These are phyloP conservation scores for Clarkia xantiana DNA, from an alignment of 345 rosid species.

Conservation along the genomic window DNA sequence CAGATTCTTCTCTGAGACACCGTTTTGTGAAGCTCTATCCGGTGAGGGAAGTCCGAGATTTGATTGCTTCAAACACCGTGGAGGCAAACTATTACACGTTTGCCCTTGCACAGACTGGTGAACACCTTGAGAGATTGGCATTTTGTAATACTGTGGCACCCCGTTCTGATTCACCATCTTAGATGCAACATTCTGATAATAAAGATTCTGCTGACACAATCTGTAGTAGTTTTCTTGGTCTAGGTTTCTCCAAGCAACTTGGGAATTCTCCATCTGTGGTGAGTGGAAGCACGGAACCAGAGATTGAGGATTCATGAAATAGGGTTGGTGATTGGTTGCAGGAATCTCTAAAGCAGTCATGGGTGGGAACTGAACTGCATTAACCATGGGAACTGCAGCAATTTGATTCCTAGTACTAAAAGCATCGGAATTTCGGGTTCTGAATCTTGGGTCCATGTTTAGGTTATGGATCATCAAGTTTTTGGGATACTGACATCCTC, in stretches of 20 bases:
- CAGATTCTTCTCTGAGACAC: slow-evolving; percentile 46
- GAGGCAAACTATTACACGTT: slow-evolving; percentile 22
- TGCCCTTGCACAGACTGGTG: slow-evolving; percentile 34
- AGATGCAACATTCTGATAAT: slow-evolving; percentile 31
- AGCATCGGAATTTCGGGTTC: slow-evolving; percentile 14
- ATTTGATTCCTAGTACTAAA: slow-evolving; percentile 15
- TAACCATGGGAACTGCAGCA: slow-evolving; percentile 25
- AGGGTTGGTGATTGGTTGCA: slow-evolving; percentile 31
- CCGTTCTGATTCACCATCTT: slow-evolving; percentile 13
- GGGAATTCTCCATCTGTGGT: slow-evolving; percentile 26
- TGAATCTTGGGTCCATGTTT: slow-evolving; percentile 13
- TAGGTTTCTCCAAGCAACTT: slow-evolving; percentile 26
- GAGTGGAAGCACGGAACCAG: slow-evolving; percentile 25
- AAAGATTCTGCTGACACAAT: slow-evolving; percentile 28
- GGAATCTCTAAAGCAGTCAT: slow-evolving; percentile 29
- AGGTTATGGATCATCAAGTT: slow-evolving; percentile 17
- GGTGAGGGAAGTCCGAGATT: slow-evolving; percentile 14
- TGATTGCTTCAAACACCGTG: slow-evolving; percentile 27
- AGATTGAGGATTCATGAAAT: slow-evolving; percentile 28
- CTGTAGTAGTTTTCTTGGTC: slow-evolving; percentile 34
- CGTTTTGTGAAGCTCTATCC: slow-evolving; percentile 27
- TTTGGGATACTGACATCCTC: slow-evolving; percentile 11
- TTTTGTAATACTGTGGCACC: slow-evolving; percentile 34
- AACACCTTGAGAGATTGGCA: slow-evolving; percentile 23
- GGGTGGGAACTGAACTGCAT: slow-evolving; percentile 25